Evolutionary conservation across 371 early-diverging fungal species (phyloP).

Genomic region (Furculomyces boomerangus): DNA sequence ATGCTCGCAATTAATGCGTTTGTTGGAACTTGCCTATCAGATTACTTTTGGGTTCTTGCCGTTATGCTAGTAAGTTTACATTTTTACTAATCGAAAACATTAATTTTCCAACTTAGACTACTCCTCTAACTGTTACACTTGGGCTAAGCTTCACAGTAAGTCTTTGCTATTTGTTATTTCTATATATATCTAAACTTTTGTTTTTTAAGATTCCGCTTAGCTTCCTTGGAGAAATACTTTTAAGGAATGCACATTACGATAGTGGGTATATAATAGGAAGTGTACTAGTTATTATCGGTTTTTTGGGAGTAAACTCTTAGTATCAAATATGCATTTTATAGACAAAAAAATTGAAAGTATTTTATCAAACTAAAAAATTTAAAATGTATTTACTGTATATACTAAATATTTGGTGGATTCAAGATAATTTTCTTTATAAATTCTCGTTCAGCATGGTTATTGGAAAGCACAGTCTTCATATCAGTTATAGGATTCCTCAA

Average conservation of each 20-base stretch:
- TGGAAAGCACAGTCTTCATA: constrained; percentile 58
- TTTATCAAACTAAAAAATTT: too few relatives aligned
- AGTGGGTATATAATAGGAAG: constrained; percentile 47
- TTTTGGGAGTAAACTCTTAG: constrained; percentile 29
- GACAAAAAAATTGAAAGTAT: too few relatives aligned
- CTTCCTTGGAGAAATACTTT: constrained; percentile 46
- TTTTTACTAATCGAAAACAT: too few relatives aligned
- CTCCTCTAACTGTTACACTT: constrained; percentile 58
- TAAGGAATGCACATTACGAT: constrained; percentile 35
- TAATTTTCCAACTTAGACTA: constrained; percentile 22
- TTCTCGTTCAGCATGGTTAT: constrained; percentile 48
- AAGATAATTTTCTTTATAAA: constrained; percentile 18
- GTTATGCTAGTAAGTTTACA: constrained; percentile 37
- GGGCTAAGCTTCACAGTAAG: constrained; percentile 44
- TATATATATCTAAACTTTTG: background rate
- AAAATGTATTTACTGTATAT: too few relatives aligned
- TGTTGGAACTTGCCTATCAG: constrained; percentile 64
- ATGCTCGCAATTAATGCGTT: constrained; percentile 53
- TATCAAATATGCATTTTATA: too few relatives aligned
- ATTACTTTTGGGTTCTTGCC: constrained; percentile 59
- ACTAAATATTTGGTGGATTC: constrained; percentile 5
- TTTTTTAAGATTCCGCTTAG: constrained; percentile 41
- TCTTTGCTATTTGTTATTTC: background rate
- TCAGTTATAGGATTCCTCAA: constrained; percentile 71
- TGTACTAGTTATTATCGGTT: constrained; percentile 40